These are phyloP conservation scores for Passalora sequoiae DNA, from an alignment of 2,329 filamentous ascomycete genomes.

Conservation along the genomic window DNA sequence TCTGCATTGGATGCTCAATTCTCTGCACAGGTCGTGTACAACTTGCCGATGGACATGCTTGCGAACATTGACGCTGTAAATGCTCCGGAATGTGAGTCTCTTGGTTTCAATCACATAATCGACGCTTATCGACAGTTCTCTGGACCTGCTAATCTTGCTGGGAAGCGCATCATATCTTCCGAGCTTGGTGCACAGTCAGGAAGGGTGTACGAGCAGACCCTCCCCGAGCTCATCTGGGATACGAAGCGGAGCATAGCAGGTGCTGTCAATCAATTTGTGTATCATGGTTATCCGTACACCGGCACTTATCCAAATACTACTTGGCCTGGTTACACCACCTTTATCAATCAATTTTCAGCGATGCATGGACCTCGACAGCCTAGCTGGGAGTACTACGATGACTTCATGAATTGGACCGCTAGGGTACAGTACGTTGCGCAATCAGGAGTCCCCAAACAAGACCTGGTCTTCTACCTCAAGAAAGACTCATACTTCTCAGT, in stretches of 20 bases:
- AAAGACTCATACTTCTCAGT: constrained; percentile 14
- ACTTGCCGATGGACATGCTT: constrained; percentile 34
- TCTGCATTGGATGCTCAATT: constrained; percentile 25
- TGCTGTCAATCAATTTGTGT: constrained; percentile 41
- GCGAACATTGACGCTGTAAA: constrained; percentile 30
- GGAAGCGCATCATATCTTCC: constrained; percentile 31
- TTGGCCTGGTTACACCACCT: constrained; percentile 48
- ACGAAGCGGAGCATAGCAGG: constrained; percentile 39
- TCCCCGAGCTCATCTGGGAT: constrained; percentile 34
- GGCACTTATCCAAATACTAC: constrained; percentile 44
- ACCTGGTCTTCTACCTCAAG: constrained; percentile 41
- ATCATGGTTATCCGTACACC: constrained; percentile 43
- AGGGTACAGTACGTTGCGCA: constrained; percentile 39
- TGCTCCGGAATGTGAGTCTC: constrained; percentile 34
- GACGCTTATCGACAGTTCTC: constrained; percentile 35
- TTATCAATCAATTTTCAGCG: constrained; percentile 41
- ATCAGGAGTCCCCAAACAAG: constrained; percentile 37
- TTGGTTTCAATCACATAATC: constrained; percentile 32
- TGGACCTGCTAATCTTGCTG: constrained; percentile 32
- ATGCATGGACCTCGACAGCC: constrained; percentile 40
- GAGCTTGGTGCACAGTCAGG: constrained; percentile 32
- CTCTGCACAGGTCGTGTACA: constrained; percentile 34
- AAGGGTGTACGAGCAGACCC: constrained; percentile 27
- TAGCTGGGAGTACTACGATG: constrained; percentile 38
- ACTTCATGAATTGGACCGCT: constrained; percentile 37